Evolutionary conservation across 2,329 filamentous ascomycete species (phyloP).

Genomic region (Colletotrichum filicis): DNA sequence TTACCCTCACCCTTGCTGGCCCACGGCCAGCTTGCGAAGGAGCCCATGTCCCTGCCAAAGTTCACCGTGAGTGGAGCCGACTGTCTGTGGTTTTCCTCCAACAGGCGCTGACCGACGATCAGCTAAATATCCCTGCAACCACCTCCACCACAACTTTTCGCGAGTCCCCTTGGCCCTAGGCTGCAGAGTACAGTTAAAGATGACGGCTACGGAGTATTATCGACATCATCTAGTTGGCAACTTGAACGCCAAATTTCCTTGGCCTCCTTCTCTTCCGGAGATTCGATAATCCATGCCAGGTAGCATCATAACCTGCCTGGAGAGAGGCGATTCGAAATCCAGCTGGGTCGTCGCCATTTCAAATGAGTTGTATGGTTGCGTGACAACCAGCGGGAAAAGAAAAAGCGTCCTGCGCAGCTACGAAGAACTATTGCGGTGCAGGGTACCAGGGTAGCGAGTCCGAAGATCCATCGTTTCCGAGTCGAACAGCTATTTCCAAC

Average conservation of each 20-base stretch:
- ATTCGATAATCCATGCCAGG: no score
- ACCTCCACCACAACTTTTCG: not conserved
- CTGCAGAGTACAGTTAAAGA: not conserved
- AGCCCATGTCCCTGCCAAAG: conserved; percentile 6
- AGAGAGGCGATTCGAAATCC: not conserved
- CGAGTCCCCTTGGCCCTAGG: not conserved
- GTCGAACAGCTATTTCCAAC: not conserved
- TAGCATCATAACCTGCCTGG: not conserved
- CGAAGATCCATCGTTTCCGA: not conserved
- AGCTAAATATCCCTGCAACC: conserved; percentile 9
- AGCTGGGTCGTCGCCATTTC: not conserved
- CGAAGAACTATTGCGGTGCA: not conserved
- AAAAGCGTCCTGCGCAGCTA: not conserved
- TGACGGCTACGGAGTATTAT: not conserved
- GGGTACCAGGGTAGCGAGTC: not conserved
- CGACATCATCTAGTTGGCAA: not conserved
- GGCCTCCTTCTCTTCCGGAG: not conserved
- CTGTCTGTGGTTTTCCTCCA: not conserved
- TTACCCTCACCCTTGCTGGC: not conserved
- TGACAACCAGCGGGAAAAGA: not conserved
- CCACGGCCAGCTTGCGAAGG: not conserved
- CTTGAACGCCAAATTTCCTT: not conserved
- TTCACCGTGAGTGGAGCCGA: conserved; percentile 7
- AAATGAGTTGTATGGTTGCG: not conserved
- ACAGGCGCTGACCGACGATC: conserved; percentile 20